Evolutionary conservation across 805 yeast genomes (phyloP).

Genomic region (Candida peoriensis): DNA sequence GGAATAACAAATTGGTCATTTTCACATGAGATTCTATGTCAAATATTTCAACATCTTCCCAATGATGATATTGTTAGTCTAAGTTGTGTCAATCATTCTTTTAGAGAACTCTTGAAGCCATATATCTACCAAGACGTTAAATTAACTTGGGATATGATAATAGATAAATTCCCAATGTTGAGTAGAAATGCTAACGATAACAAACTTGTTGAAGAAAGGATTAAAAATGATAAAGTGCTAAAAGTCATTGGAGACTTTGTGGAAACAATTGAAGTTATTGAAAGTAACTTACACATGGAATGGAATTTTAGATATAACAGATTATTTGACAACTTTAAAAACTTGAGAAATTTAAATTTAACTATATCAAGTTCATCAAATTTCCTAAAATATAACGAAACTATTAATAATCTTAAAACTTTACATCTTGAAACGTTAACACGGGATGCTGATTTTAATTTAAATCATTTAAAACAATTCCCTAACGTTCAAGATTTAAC

Average conservation of each 20-base stretch:
- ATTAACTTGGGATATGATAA: conserved; percentile 15
- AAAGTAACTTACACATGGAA: conserved; percentile 27
- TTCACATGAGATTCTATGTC: conserved; percentile 18
- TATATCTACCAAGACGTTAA: conserved; percentile 13
- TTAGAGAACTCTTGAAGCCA: conserved; percentile 15
- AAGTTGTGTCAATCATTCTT: conserved; percentile 4
- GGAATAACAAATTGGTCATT: too few relatives aligned
- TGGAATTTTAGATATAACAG: conserved; percentile 30
- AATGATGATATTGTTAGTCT: conserved; percentile 13
- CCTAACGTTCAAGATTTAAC: conserved; percentile 28
- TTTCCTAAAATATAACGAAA: conserved; percentile 28
- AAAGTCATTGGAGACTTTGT: conserved; percentile 10
- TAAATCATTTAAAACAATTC: conserved; percentile 39
- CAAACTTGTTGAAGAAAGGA: not conserved
- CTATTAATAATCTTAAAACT: conserved; percentile 8
- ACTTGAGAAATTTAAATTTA: conserved; percentile 21
- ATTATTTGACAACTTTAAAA: conserved; percentile 19
- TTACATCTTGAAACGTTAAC: conserved; percentile 21
- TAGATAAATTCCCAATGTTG: conserved; percentile 1
- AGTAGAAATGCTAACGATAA: conserved; percentile 1
- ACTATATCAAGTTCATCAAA: conserved; percentile 28
- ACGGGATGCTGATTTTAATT: conserved; percentile 31
- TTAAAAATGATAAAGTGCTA: conserved; percentile 8
- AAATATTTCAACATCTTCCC: conserved; percentile 14
- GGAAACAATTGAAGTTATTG: conserved; percentile 24